Evolutionary conservation across 2,329 filamentous ascomycete genomes (phyloP), one percentile per base, ranked within the genome.

Genomic region (Fusarium brevicatenulatum): DNA sequence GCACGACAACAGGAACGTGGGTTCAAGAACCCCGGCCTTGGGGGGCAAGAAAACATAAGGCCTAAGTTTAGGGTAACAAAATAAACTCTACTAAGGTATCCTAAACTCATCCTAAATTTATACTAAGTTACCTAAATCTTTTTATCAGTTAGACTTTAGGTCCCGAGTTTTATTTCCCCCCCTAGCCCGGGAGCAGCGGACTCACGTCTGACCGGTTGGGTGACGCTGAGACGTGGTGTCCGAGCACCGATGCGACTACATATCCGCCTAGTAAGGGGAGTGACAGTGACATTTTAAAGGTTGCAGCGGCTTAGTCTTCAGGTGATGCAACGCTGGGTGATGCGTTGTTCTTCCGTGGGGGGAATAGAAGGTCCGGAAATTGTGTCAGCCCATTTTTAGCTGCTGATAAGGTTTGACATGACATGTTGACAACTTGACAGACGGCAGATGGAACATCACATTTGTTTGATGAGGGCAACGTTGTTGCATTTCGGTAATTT

Each of bases 141-240:
- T n/a, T n/a, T n/a, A n/a, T n/a, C n/a, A n/a, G n/a, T n/a, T n/a
- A n/a, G n/a, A n/a, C n/a, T n/a, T n/a, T n/a, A n/a, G n/a, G n/a
- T n/a, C n/a, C n/a, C n/a, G n/a, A n/a, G n/a, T n/a, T n/a, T n/a
- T n/a, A n/a, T n/a, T n/a, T n/a, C n/a, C n/a, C n/a, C n/a, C n/a
- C n/a, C n/a, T n/a, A n/a, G n/a, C n/a, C n/a, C n/a, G n/a, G 68
- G 2, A 61, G 67, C 2, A 39, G 42, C 25, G 67, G 68, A 1
- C 39, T 71, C 3, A 71, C 67, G 1, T 37, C 54, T 4, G 67
- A 71, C 9, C 56, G 67, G 7, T 40, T 71, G 6, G 68, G 68
- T 9, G 62, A 71, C 2, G 37, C 62, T 16, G 62, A 58, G 10
- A 63, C 57, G 25, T 71, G 67, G 68, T 4, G 7, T 12, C 53